Conservation (phyloP, 768 basidiomycete species). For the Pleurotus sapidus region DNA sequence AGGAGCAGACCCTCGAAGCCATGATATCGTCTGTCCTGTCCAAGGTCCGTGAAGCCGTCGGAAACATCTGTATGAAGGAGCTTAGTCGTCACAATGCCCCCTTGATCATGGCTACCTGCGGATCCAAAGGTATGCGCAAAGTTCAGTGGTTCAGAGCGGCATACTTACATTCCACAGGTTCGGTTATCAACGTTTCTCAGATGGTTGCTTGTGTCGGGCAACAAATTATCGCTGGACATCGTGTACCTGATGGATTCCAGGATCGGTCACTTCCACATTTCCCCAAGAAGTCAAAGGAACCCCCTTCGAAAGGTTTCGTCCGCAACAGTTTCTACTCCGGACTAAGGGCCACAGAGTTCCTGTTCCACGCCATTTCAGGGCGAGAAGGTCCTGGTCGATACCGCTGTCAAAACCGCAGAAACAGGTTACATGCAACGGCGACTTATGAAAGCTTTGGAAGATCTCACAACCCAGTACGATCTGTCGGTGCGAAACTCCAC, state of each 20-base stretch:
- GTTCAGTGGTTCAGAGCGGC: background rate
- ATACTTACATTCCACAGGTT: constrained; percentile 45
- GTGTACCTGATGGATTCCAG: constrained; percentile 98
- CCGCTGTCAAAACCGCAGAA: constrained; percentile 99
- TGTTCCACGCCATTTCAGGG: constrained; percentile 99
- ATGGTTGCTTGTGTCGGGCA: constrained; percentile 99
- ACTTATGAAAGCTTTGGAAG: constrained; percentile 98
- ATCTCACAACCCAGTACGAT: constrained; percentile 95
- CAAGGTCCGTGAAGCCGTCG: constrained; percentile 93
- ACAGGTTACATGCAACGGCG: constrained; percentile 99
- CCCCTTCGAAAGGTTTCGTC: constrained; percentile 97
- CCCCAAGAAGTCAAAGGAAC: constrained; percentile 93
- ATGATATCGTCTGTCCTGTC: constrained; percentile 91
- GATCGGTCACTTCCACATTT: constrained; percentile 99
- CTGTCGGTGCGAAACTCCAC: constrained; percentile 91
- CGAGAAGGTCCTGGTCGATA: constrained; percentile 98
- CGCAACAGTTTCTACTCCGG: constrained; percentile 96
- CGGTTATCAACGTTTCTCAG: constrained; percentile 98
- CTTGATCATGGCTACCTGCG: constrained; percentile 98
- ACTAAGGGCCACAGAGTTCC: constrained; percentile 88
- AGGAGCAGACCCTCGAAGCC: constrained; percentile 97
- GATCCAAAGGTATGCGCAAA: constrained; percentile 82
- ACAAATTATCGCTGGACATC: constrained; percentile 96
- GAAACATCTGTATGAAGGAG: constrained; percentile 97
- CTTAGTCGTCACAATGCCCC: constrained; percentile 97